phyloP scores from a whole-genome alignment of 1,284 basidiomycete species.

The Sporisorium iseilematis-ciliati region DNA sequence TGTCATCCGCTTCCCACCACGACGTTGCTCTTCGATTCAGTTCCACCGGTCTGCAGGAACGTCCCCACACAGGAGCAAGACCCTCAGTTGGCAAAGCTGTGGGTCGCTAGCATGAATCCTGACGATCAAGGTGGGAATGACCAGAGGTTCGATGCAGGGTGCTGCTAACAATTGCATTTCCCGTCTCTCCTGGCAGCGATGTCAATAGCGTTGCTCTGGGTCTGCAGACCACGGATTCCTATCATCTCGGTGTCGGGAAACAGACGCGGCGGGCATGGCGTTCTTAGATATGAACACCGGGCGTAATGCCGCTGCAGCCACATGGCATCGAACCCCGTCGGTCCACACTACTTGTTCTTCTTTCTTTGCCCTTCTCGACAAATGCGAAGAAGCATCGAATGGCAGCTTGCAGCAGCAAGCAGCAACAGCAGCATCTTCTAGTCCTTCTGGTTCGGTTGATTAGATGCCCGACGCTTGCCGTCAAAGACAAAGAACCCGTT shows the following conservation, averaged over 20 bases:
- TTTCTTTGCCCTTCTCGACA: background rate
- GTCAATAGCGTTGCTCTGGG: too few species aligned
- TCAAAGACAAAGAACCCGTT: background rate
- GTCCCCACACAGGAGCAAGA: too few species aligned
- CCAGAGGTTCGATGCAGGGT: too few species aligned
- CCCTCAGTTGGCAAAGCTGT: too few species aligned
- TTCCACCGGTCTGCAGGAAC: too few species aligned
- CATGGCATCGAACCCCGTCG: background rate
- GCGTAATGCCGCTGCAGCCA: background rate
- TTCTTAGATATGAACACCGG: background rate
- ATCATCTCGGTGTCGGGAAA: background rate
- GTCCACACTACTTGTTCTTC: background rate
- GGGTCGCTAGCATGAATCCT: too few species aligned
- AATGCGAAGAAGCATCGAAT: background rate
- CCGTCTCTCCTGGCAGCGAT: too few species aligned
- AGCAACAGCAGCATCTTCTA: background rate
- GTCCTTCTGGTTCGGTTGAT: background rate
- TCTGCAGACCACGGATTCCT: background rate
- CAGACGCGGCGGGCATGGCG: background rate
- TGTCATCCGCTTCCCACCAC: too few species aligned
- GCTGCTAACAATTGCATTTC: too few species aligned
- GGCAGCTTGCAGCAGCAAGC: background rate
- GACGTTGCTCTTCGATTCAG: too few species aligned
- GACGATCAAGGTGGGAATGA: too few species aligned
- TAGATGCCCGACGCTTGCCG: conserved; percentile 3